These are phyloP conservation scores for Oligophagozyma castellii DNA, from an alignment of 1,139 yeast species.

Conservation along the genomic window DNA sequence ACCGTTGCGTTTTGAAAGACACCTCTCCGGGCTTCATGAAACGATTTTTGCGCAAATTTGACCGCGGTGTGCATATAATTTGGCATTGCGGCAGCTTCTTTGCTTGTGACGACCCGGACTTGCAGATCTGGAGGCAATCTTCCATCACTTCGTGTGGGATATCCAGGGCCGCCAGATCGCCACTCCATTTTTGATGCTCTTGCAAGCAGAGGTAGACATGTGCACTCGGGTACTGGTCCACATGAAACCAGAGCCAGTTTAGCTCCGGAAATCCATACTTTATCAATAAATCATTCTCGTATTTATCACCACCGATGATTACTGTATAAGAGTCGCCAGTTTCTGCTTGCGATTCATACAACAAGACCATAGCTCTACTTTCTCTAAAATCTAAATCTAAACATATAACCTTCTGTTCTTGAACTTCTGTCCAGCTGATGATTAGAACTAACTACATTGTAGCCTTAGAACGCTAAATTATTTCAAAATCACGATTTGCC, in stretches of 20 bases:
- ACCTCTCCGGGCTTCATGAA: constrained; percentile 81
- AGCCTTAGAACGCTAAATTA: too few species aligned
- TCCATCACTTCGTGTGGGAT: constrained; percentile 39
- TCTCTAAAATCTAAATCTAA: too few species aligned
- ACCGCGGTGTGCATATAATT: constrained; percentile 66
- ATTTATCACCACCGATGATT: constrained; percentile 60
- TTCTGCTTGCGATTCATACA: constrained; percentile 17
- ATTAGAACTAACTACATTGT: too few species aligned
- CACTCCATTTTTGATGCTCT: constrained; percentile 33
- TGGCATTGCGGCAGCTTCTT: constrained; percentile 59
- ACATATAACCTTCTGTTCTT: too few species aligned
- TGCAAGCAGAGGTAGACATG: constrained; percentile 59
- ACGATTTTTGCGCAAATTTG: constrained; percentile 54
- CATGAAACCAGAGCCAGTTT: constrained; percentile 69
- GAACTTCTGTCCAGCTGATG: too few species aligned
- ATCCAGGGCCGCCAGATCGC: constrained; percentile 34
- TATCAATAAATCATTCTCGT: constrained; percentile 63
- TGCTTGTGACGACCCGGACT: constrained; percentile 70
- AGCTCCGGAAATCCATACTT: constrained; percentile 49
- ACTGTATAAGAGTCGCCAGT: constrained; percentile 10
- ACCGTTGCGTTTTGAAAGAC: constrained; percentile 45
- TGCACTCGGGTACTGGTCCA: constrained; percentile 67
- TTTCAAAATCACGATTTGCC: too few species aligned
- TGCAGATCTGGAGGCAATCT: constrained; percentile 65
- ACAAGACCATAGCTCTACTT: constrained; percentile 16